phyloP scores from a whole-genome alignment of 169 alveolate species.

The Cryptosporidium parvum region DNA sequence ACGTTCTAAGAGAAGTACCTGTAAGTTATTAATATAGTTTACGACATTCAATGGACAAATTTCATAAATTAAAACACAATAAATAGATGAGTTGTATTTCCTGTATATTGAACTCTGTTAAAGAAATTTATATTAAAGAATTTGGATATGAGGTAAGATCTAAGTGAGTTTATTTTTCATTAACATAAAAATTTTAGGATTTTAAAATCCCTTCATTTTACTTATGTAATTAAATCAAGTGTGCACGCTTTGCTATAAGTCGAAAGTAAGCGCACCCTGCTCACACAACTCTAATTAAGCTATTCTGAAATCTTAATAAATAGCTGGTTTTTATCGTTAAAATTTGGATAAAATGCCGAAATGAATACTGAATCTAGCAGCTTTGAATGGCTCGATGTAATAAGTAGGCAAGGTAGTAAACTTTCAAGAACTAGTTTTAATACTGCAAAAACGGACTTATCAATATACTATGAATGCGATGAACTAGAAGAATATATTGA shows the following conservation, averaged over 20 bases:
- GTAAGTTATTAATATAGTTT: slow-evolving; percentile 17
- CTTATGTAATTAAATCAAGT: slow-evolving; percentile 21
- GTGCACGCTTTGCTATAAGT: not conserved
- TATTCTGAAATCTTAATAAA: too few relatives aligned
- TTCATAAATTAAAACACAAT: too few relatives aligned
- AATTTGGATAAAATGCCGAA: not conserved
- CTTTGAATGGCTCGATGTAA: slow-evolving; percentile 47
- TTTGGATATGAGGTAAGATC: slow-evolving; percentile 43
- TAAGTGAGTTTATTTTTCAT: not conserved
- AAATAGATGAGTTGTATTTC: slow-evolving; percentile 19
- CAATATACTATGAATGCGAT: slow-evolving; percentile 35
- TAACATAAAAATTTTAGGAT: not conserved
- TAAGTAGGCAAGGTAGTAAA: slow-evolving; percentile 63
- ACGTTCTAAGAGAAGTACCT: slow-evolving; percentile 8
- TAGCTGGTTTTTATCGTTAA: not conserved
- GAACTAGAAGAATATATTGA: slow-evolving; percentile 1
- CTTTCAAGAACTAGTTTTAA: slow-evolving; percentile 56
- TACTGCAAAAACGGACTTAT: slow-evolving; percentile 44
- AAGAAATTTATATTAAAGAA: slow-evolving; percentile 31
- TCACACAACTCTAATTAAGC: not conserved
- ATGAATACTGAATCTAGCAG: slow-evolving; percentile 9
- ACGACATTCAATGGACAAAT: too few relatives aligned
- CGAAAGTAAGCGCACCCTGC: not conserved
- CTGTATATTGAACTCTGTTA: slow-evolving; percentile 15
- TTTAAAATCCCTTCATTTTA: slow-evolving; percentile 39